phyloP scores from a whole-genome alignment of 495 filamentous ascomycete genomes.

The Lepidopterella palustris region DNA sequence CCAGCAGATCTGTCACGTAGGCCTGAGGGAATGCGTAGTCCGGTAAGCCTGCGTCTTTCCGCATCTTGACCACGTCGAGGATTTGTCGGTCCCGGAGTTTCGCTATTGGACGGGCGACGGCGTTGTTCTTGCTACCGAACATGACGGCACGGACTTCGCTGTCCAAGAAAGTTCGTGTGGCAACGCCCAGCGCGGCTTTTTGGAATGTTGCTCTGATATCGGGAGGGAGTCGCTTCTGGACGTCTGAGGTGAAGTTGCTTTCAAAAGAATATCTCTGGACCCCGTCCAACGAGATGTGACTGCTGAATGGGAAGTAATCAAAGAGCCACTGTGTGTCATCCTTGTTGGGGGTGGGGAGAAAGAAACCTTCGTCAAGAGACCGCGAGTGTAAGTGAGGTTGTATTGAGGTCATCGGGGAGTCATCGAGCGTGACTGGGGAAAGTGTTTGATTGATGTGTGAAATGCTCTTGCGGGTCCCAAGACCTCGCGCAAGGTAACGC shows the following conservation, averaged over 20 bases:
- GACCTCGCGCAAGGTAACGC: not conserved
- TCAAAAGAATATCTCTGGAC: not conserved
- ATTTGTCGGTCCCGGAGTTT: not conserved
- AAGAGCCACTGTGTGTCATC: not conserved
- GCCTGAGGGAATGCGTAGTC: not conserved
- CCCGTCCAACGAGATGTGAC: not conserved
- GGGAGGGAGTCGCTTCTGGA: not conserved
- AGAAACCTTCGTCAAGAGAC: too few relatives aligned
- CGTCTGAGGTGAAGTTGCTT: not conserved
- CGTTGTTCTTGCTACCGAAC: not conserved
- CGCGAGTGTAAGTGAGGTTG: too few relatives aligned
- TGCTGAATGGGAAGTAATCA: not conserved
- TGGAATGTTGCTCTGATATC: not conserved
- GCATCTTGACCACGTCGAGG: not conserved
- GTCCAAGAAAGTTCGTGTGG: not conserved
- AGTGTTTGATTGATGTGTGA: too few relatives aligned
- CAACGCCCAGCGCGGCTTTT: not conserved
- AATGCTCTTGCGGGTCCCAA: too few relatives aligned
- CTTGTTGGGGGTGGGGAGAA: too few relatives aligned
- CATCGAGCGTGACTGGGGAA: too few relatives aligned
- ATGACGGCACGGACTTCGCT: not conserved
- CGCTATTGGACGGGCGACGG: too few relatives aligned
- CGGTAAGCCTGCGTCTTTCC: not conserved
- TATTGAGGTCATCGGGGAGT: too few relatives aligned
- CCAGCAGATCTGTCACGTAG: not conserved